phyloP scores from a whole-genome alignment of 805 yeast genomes.

The Metschnikowia koreensis region DNA sequence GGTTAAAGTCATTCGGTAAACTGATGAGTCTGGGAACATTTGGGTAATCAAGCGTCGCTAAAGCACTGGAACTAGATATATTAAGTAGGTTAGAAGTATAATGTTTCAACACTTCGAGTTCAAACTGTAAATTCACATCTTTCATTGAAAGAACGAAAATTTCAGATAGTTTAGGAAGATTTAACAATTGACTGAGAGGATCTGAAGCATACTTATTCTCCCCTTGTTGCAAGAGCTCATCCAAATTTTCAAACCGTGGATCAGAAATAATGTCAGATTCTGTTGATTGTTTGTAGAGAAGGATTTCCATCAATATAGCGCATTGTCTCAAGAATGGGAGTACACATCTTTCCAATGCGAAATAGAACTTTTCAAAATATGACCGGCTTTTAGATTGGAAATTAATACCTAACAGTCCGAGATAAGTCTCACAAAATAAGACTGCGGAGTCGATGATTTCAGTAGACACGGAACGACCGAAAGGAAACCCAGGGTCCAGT shows the following conservation, averaged over 20 bases:
- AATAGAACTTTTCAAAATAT: constrained; percentile 4
- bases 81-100: not conserved
- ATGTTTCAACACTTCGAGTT: constrained; percentile 2
- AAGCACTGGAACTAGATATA: not conserved
- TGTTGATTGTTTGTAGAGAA: constrained; percentile 29
- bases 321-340: constrained; percentile 37
- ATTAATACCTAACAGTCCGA: not conserved
- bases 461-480: not conserved
- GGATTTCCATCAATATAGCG: constrained; percentile 30
- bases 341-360: constrained; percentile 15
- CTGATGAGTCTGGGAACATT: constrained; percentile 52
- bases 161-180: constrained; percentile 20
- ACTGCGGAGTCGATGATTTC: not conserved
- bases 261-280: constrained; percentile 23
- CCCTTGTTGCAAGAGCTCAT: constrained; percentile 18
- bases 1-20: constrained; percentile 44
- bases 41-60: constrained; percentile 45
- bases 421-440: not conserved
- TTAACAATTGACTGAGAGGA: constrained; percentile 25
- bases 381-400: not conserved
- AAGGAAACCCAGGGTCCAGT: not conserved
- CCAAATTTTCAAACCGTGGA: constrained; percentile 18
- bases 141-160: not conserved
- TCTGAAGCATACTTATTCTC: constrained; percentile 20
- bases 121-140: not conserved